Evolutionary conservation across 1,284 basidiomycete species (phyloP), one percentile per base, ranked within the genome.

Genomic region (Pulchroboletus neoregius): DNA sequence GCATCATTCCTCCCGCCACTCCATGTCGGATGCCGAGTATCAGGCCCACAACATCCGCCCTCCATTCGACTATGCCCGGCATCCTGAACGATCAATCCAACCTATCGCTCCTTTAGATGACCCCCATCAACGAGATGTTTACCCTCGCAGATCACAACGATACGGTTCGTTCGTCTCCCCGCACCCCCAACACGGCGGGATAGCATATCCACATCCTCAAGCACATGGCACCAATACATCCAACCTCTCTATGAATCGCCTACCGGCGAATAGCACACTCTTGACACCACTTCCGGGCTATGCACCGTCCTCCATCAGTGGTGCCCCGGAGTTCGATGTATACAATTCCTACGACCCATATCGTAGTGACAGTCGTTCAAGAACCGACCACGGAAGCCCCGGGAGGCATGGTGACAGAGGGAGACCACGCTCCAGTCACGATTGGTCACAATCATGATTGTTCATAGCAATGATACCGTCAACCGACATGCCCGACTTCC

Each of bases 201-300:
- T 52, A 20, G 16, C 42, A 28, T 57, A 62, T 42, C 39, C 57
- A 28, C 45, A 48, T 15, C 15, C 50, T 20, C 57, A 58, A 30
- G 6, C 45, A 4, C 60, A 50, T 22, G 43, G 36, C 40, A 11
- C 48, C 4, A 47, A 37, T 44, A 20, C 46, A 18, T 45, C 65
- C 24, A 49, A 39, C 44, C 18, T 60, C 6, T 46, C 48, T 23
- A 42, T 55, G 30, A 50, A 56, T 42, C 65, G 62, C 24, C 66
- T 78, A 27, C 70, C 75, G 24, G 60, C 70, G 22, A 70, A 75
- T 54, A 76, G 73, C 57, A 78, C 76, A 7, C 69, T 79, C 38
- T 62, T 79, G 51, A 76, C 75, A 39, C 73, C 75, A 24, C 60
- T 76, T 32, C 68, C 72, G 10, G 70, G 73, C n/a, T 76, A 73